phyloP scores from a whole-genome alignment of 495 filamentous ascomycete genomes.

The Sordaria brevicollis region DNA sequence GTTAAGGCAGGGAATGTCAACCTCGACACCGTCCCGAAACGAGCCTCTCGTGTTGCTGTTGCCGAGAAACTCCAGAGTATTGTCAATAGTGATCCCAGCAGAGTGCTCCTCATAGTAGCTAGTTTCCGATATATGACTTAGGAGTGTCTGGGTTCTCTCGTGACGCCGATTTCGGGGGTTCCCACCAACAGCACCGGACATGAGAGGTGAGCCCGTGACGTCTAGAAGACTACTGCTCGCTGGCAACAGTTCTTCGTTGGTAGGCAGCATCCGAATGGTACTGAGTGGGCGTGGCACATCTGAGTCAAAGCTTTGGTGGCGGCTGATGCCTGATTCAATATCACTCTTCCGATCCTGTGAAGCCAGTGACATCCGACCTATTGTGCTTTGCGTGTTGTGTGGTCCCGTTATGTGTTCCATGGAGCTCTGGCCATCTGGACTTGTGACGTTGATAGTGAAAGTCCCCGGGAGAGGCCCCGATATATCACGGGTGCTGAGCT shows the following conservation, averaged over 20 bases:
- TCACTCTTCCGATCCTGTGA: neutral
- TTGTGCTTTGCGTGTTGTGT: neutral
- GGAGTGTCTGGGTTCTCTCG: neutral
- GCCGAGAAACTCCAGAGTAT: conserved; percentile 3
- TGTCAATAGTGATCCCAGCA: conserved; percentile 1
- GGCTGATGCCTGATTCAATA: neutral
- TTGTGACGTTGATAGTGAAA: conserved; percentile 17
- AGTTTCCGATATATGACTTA: conserved; percentile 15
- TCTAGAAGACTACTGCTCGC: neutral
- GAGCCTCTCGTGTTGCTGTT: conserved; percentile 2
- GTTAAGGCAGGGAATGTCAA: conserved; percentile 17
- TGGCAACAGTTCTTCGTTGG: neutral
- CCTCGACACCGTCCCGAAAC: conserved; percentile 20
- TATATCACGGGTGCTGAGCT: conserved; percentile 22
- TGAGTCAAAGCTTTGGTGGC: neutral
- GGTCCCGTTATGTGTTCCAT: neutral
- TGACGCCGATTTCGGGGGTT: neutral
- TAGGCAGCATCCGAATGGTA: neutral
- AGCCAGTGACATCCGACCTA: neutral
- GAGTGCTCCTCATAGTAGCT: conserved; percentile 8
- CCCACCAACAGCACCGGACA: neutral
- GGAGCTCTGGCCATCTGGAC: neutral
- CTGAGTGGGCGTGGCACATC: neutral
- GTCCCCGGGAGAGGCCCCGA: conserved; percentile 31
- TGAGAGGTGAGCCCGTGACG: neutral